Base-by-base conservation (phyloP, 2,329 filamentous ascomycete species). In the Aspergillus sp. region DNA sequence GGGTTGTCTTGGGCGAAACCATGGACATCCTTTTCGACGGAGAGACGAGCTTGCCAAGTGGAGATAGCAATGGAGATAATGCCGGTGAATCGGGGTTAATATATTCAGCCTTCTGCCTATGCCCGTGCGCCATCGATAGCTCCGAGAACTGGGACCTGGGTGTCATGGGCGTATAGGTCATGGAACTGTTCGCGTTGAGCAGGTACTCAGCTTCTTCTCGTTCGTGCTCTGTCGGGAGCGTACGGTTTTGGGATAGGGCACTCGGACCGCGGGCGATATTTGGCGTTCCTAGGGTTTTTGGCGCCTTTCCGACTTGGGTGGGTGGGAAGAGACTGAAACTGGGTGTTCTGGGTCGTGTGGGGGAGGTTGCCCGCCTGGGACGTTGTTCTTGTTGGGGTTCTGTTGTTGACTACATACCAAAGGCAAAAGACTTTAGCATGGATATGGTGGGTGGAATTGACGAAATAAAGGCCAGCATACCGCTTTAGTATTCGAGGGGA, bases 401-500 rank as follows among this genome's bases (percentile, higher is more conserved):
- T 8, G 5, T 27, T 39, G 12, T 26, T 39, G 12, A 26, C 7
- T 26, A 39, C 19, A 19, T 2, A 19, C 19, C 19, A 19, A 19
- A 19, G 19, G 19, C 19, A 19, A 19, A 2, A 19, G 19, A 19
- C 45, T 43, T 39, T 41, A 43, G 46, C 33, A 42, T 19, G 19
- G 19, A 19, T 19, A 19, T 19, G 19, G 19, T 19, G 2, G 19
- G 2, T 19, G 19, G 19, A 19, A 19, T 19, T 1, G 19, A 19
- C 19, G 19, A 19, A 19, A 19, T 19, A 9, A 12, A 30, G 41
- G 27, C 30, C 2, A 43, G 61, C 63, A 54, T 64, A 72, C 62
- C 57, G 63, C 58, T 43, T 69, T 66, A 48, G 1, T 2, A 19
- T 75, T 73, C 44, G 78, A 74, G 19, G 72, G 74, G 52, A 75